Evolutionary conservation across 106 monocot genomes (phyloP), one percentile per base, ranked within the genome.

Genomic region (Iris macrosiphon): DNA sequence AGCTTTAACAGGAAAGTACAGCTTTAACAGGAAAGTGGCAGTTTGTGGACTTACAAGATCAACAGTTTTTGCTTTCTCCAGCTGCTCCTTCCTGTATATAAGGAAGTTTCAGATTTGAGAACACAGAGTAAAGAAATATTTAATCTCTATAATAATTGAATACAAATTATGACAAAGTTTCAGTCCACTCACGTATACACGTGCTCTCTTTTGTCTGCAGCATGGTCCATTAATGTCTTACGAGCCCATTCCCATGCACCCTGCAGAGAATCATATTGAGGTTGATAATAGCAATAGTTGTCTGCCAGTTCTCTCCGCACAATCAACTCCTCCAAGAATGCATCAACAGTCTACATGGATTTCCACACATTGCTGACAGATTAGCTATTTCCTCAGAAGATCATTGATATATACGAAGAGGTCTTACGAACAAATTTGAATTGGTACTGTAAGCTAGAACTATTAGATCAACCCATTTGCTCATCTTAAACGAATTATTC

Each of bases 171-270:
- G 19, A 23, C 22, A 64, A 22, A 9, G 41, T 53, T 44, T 41
- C 20, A 63, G 66, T 27, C 48, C 59, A 66, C 88, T 81, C 64
- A 91, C 98, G 78, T 78, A 49, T 98, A 98, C n/a, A 87, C 40
- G 54, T 80, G 80, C 31, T 90, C 87, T 71, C 98, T 72, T 67
- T 87, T 83, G 66, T 98, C 87, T 28, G 44, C 58, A 57, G 83
- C 80, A 71, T 98, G 96, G 32, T 86, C 80, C 77, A 79, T 80
- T 61, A 98, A 75, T 6, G 96, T 87, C n/a, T 87, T 90, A 2
- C 61, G 79, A 45, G 96, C 96, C 96, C 96, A 98, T 21, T 78
- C 83, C 96, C 96, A 98, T 27, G 96, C 90, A 53, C 96, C 96
- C 69, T 70, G 63, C 24, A 98, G 28, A 25, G 83, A 86, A 57